Conservation (phyloP, 306 rosid species). For the Trifolium repens region DNA sequence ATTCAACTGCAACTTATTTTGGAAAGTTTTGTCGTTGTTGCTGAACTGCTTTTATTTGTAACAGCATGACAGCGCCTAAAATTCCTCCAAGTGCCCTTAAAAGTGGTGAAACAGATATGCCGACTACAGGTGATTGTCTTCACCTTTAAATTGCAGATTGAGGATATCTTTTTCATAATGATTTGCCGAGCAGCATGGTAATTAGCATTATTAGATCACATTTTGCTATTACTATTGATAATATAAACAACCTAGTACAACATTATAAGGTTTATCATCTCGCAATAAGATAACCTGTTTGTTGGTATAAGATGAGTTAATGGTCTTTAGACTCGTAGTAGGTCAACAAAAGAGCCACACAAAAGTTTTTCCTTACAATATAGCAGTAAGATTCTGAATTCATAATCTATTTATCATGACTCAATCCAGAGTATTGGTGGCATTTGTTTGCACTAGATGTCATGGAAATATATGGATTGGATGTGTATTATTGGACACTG, state of each 20-base stretch:
- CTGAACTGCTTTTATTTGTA: constrained; percentile 39
- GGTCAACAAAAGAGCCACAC: constrained; percentile 12
- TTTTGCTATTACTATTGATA: too few species aligned
- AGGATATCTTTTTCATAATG: not conserved
- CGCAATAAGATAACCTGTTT: constrained; percentile 7
- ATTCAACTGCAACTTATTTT: constrained; percentile 26
- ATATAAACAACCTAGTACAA: too few species aligned
- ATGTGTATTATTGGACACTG: constrained; percentile 1
- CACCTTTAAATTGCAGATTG: constrained; percentile 29
- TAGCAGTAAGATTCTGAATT: constrained; percentile 16
- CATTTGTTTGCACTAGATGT: constrained; percentile 10
- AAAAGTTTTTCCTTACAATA: not conserved
- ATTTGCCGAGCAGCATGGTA: constrained; percentile 14
- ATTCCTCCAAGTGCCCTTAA: constrained; percentile 79
- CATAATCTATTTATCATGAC: constrained; percentile 29
- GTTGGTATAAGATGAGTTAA: constrained; percentile 17
- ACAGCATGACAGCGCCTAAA: constrained; percentile 92
- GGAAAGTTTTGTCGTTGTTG: constrained; percentile 26
- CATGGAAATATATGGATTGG: not conserved
- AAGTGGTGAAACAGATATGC: constrained; percentile 83
- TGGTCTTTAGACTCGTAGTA: constrained; percentile 2
- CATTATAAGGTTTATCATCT: constrained; percentile 25
- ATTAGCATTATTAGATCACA: too few species aligned
- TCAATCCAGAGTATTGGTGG: constrained; percentile 11
- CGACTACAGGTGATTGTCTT: constrained; percentile 70